Base-by-base conservation (phyloP, 805 yeast species). In the Blastobotrys parvus region DNA sequence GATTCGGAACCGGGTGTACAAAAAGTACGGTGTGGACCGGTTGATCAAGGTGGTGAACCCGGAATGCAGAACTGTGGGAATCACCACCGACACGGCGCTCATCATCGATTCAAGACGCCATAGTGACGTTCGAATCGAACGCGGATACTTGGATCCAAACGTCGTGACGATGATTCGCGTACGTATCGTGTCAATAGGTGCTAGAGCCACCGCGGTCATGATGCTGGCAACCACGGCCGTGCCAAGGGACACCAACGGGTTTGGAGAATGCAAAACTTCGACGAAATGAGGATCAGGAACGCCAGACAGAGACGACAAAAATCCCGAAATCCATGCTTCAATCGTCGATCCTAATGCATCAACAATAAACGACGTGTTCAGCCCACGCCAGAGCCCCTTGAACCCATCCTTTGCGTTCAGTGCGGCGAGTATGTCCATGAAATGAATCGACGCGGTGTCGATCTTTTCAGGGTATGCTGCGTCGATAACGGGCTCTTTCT, bases 321-420 rank as follows among this genome's bases (percentile, higher is more conserved):
- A 76, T 3, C 96, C 96, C 0, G 94, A 82, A 38, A 88, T 70
- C 97, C 97, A 89, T 1, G 95, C 86, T 56, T 85, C 90, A 37
- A 88, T 65, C 0, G 95, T 82, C 39, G 78, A 76, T 2, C 81
- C 75, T 16, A 87, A 67, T 0, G 94, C 82, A 42, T 75, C 81
- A 57, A 82, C 73, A 16, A 92, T 69, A 55, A 88, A 90, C 0
- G 94, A 72, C 2, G 95, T 16, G 78, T 80, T 20, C 82, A 95
- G 56, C 72, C 95, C 63, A 71, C 78, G 19, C 87, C 73, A 53
- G 74, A 72, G 43, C 74, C 74, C 46, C 82, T 69, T 16, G 77
- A 75, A 68, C 74, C 76, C 52, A 78, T 76, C 69, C 77, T 89
- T 46, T 74, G 65, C 13, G 83, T 80, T 55, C 74, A 85, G 34